Conservation (phyloP, 1,284 basidiomycete genomes). For the Puccinia sorghi region DNA sequence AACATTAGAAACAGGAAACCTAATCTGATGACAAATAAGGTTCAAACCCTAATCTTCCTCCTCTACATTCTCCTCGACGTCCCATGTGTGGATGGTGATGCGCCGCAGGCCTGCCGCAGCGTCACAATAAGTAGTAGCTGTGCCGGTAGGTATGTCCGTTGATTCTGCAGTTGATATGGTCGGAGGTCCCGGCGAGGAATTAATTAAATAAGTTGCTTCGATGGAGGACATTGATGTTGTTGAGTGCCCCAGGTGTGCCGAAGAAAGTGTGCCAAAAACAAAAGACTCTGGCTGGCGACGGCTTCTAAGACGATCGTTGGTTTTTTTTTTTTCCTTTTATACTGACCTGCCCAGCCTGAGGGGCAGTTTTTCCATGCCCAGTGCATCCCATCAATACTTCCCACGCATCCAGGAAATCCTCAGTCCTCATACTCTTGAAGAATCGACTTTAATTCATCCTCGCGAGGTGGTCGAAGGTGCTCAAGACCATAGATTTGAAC, state of each 20-base stretch:
- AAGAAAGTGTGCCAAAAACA: not conserved
- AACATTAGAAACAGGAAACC: too few relatives aligned
- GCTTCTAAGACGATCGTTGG: constrained; percentile 13
- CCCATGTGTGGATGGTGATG: too few relatives aligned
- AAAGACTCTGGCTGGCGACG: not conserved
- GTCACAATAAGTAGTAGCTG: constrained; percentile 1
- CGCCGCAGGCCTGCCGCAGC: too few relatives aligned
- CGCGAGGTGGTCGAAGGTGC: not conserved
- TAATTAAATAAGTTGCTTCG: not conserved
- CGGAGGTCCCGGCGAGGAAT: not conserved
- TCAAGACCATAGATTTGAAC: not conserved
- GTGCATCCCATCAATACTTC: constrained; percentile 9
- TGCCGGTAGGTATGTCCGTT: not conserved
- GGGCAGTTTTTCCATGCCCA: constrained; percentile 39
- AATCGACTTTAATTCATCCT: not conserved
- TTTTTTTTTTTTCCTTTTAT: not conserved
- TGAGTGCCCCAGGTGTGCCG: not conserved
- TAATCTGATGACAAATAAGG: too few relatives aligned
- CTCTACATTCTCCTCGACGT: too few relatives aligned
- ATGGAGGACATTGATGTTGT: constrained; percentile 10
- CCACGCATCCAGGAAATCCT: constrained; percentile 2
- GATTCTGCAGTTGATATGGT: not conserved
- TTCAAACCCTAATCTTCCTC: too few relatives aligned
- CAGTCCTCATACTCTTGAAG: not conserved
- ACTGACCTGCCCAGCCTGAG: constrained; percentile 4